Evolutionary conservation across 805 yeast species (phyloP), one percentile per base, ranked within the genome.

Genomic region (Lipomyces kockii): DNA sequence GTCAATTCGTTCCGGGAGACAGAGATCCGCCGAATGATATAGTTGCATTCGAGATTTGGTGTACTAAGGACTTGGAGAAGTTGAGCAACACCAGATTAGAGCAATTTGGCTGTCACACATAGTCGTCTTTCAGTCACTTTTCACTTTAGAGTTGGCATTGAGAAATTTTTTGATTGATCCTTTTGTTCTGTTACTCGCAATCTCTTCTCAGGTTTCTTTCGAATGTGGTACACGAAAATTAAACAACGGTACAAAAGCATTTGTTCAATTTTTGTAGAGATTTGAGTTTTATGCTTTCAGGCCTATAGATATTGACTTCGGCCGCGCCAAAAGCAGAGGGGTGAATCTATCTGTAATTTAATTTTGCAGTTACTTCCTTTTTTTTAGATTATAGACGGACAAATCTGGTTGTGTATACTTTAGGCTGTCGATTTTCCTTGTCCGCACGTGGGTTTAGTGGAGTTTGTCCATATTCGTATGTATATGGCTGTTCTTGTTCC

Each of bases 1-100:
- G 81, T 91, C 70, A 76, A 80, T 57, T 86, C 84, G 53, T 80
- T 79, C 73, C 77, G 79, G 64, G 85, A 84, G 61, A 59, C 63
- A 20, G 65, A 61, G 22, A 76, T 79, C 60, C 74, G 74, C 32
- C 76, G 79, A 37, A 71, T 78, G 74, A 34, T 69, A 56, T 69
- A 56, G 56, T 43, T n/a, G 22, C 12, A 37, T 37, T 11, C 17
- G 17, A 37, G 17, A 29, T 37, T 37, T 14, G 43, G 43, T 14
- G 14, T 17, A 43, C 9, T 8, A n/a, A n/a, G 9, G 9, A 6
- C 49, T 43, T n/a, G 49, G 20, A 17, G 49, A 43, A 39, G n/a
- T 14, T n/a, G 49, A 14, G 49, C 49, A n/a, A 43, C 49, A 6
- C n/a, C 14, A n/a, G 49, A 43, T 43, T 43, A 43, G 8, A 17